These are phyloP conservation scores for Tuber magnatum DNA, from an alignment of 495 filamentous ascomycete genomes.

Conservation along the genomic window DNA sequence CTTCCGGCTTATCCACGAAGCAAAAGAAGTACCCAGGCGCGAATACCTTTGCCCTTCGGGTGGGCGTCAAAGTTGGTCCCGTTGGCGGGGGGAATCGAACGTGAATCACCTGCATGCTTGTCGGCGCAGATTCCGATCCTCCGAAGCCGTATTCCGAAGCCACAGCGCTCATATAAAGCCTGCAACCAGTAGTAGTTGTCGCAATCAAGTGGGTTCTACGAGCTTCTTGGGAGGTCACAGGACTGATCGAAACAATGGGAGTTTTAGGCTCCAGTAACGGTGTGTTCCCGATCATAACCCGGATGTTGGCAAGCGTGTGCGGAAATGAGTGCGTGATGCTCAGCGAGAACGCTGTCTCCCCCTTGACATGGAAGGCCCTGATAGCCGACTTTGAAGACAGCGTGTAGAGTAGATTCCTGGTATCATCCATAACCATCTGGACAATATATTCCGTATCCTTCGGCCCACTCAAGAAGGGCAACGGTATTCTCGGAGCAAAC, in stretches of 20 bases:
- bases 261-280: constrained; percentile 61
- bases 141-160: constrained; percentile 69
- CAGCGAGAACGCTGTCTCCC: constrained; percentile 48
- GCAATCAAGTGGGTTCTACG: constrained; percentile 81
- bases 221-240: constrained; percentile 73
- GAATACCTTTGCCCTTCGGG: constrained; percentile 39
- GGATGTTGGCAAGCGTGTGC: constrained; percentile 59
- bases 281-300: constrained; percentile 67
- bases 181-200: constrained; percentile 80
- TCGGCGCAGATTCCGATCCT: constrained; percentile 61
- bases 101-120: constrained; percentile 93
- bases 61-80: constrained; percentile 33
- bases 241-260: constrained; percentile 71
- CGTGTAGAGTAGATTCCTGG: constrained; percentile 78
- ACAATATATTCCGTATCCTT: constrained; percentile 54
- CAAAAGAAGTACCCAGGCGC: constrained; percentile 88
- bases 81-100: constrained; percentile 75
- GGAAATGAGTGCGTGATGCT: constrained; percentile 53
- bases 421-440: constrained; percentile 80
- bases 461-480: constrained; percentile 29
- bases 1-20: constrained; percentile 41
- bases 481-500: constrained; percentile 51
- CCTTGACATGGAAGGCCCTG: constrained; percentile 70
- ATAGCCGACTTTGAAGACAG: constrained; percentile 80
- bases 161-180: constrained; percentile 76